Evolutionary conservation across 176 grass and related monocot species (phyloP), one percentile per base, ranked within the genome.

Genomic region (Leersia perrieri): DNA sequence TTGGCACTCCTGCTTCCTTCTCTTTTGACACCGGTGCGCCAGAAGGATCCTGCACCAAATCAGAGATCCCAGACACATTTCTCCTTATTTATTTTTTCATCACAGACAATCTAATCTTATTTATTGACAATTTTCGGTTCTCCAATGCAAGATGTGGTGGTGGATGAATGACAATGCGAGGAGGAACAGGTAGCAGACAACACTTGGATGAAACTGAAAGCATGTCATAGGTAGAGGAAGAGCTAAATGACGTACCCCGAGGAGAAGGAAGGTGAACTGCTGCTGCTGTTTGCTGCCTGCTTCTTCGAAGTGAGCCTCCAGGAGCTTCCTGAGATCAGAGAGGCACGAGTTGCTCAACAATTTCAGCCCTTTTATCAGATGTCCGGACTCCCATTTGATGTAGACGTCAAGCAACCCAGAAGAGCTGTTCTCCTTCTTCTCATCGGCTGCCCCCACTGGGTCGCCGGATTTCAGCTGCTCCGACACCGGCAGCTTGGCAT

Each of bases 371-470:
- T 83, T 94, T 36, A 94, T 91, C 39, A 92, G 76, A 60, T 61
- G 90, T 32, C 92, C 92, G 0, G 92, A 84, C 80, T 98, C 95
- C 95, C 95, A 98, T 76, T 98, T 98, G 14, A 98, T 89, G 87
- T 92, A 98, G 23, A 98, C 88, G 18, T 98, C 95, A 69, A 91
- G 25, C 70, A 90, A 74, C 44, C 44, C 84, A 73, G 41, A 67
- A 47, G 35, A 55, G 16, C 11, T 66, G 25, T 87, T 87, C 73
- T 77, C 64, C 83, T 87, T 85, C n/a, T 62, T 79, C 28, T 26
- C 58, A 60, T 65, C 69, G 76, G 12, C 57, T 47, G 42, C 69
- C 73, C 83, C 88, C 18, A 35, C 47, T 20, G 41, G 55, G 35
- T 31, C 47, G 82, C 79, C 71, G 22, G 74, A 70, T 28, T 70